Conservation (phyloP, 1,139 yeast genomes). For the Chernovozyma sophiae-reginae region DNA sequence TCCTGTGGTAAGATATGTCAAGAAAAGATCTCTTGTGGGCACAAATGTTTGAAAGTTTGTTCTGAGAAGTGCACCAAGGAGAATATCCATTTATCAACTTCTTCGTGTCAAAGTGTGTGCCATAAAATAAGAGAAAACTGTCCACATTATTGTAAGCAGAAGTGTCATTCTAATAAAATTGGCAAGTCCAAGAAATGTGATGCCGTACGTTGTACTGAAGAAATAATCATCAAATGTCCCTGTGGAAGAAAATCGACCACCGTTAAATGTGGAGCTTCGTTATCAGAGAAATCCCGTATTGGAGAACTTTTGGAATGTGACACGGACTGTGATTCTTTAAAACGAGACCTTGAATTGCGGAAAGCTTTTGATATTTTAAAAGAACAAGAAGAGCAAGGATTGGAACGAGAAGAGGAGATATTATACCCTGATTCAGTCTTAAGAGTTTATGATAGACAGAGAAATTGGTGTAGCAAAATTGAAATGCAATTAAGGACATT, state of each 20-base stretch:
- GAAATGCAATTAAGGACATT: slow-evolving; percentile 53
- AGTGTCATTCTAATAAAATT: slow-evolving; percentile 58
- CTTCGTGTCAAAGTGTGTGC: slow-evolving; percentile 54
- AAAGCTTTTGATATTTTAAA: slow-evolving; percentile 52
- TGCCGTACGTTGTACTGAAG: slow-evolving; percentile 40
- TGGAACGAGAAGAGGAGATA: slow-evolving; percentile 13
- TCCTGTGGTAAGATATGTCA: slow-evolving; percentile 73
- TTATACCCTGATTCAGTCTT: slow-evolving; percentile 45
- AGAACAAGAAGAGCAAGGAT: slow-evolving; percentile 13
- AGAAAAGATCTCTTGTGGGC: slow-evolving; percentile 60
- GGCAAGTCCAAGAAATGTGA: slow-evolving; percentile 38
- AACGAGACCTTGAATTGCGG: slow-evolving; percentile 59
- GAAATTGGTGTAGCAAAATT: slow-evolving; percentile 60
- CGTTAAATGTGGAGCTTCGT: slow-evolving; percentile 53
- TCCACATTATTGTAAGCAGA: slow-evolving; percentile 58
- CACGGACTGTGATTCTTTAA: slow-evolving; percentile 60
- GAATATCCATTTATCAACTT: slow-evolving; percentile 28
- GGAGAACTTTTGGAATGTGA: slow-evolving; percentile 52
- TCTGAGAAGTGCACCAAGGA: slow-evolving; percentile 35
- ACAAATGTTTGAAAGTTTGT: slow-evolving; percentile 61
- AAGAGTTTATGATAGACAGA: slow-evolving; percentile 45
- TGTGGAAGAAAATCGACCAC: slow-evolving; percentile 56
- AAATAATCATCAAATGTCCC: slow-evolving; percentile 49
- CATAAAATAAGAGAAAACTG: slow-evolving; percentile 48
- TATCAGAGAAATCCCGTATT: slow-evolving; percentile 22